Conservation (phyloP, 1,139 yeast genomes). For the Blastobotrys serpentis region DNA sequence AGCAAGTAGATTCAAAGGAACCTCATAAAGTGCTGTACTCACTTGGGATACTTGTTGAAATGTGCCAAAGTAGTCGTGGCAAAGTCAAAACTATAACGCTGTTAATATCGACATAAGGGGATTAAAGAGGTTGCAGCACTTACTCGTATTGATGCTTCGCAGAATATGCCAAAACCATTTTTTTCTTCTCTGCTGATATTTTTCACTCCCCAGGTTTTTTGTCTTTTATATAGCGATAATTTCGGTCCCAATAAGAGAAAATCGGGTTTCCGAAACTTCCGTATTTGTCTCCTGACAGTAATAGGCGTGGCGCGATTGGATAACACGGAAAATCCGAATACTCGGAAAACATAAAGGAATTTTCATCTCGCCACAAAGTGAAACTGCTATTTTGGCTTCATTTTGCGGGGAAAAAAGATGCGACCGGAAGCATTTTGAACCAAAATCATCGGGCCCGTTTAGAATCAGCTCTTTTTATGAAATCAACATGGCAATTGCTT, state of each 20-base stretch:
- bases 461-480: too few species aligned
- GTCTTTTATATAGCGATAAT: background rate
- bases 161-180: slow-evolving; percentile 26
- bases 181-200: slow-evolving; percentile 1
- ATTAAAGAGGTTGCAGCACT: too few species aligned
- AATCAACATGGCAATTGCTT: too few species aligned
- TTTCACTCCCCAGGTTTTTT: slow-evolving; percentile 2
- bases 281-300: background rate
- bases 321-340: background rate
- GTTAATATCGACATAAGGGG: background rate
- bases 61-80: slow-evolving; percentile 30
- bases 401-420: too few species aligned
- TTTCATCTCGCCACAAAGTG: too few species aligned
- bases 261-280: background rate
- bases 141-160: slow-evolving; percentile 25
- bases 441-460: too few species aligned
- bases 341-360: background rate
- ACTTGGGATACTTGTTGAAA: slow-evolving; percentile 33
- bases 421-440: too few species aligned
- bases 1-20: too few species aligned
- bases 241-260: background rate
- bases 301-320: background rate
- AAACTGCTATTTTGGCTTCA: too few species aligned
- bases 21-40: too few species aligned
- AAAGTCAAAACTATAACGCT: slow-evolving; percentile 26